Percentiles rank a stretch among this genome's conserved stretches.
Conservation (phyloP, 495 filamentous ascomycete species). For the Annulohypoxylon moriforme region DNA sequence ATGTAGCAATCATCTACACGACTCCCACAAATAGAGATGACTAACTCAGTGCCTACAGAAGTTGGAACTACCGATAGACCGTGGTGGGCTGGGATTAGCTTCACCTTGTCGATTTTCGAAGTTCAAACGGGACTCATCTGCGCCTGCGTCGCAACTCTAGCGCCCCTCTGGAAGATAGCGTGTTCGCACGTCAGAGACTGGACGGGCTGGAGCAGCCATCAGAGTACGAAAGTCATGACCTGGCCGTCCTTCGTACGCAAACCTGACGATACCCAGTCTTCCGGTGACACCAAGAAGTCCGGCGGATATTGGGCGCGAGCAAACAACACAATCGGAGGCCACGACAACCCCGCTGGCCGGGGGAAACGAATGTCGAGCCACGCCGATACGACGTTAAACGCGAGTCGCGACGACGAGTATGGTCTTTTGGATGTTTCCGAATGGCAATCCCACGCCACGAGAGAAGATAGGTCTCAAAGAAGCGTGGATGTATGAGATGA, state of each 20-base stretch:
- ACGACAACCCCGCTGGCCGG: constrained; percentile 17
- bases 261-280: constrained; percentile 14
- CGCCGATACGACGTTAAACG: constrained; percentile 7
- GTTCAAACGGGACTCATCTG: constrained; percentile 56
- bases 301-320: constrained; percentile 9
- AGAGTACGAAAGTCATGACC: constrained; percentile 9
- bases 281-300: constrained; percentile 18
- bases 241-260: constrained; percentile 39
- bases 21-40: neutral
- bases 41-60: constrained; percentile 22
- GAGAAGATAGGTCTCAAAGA: constrained; percentile 17
- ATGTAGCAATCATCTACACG: constrained; percentile 9
- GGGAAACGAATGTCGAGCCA: neutral
- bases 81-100: constrained; percentile 45
- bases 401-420: constrained; percentile 26
- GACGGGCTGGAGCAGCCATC: constrained; percentile 24
- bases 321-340: neutral
- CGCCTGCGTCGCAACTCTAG: constrained; percentile 46
- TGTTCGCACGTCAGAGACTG: constrained; percentile 27
- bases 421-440: constrained; percentile 21
- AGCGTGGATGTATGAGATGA: constrained; percentile 22
- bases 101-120: constrained; percentile 50
- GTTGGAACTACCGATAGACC: constrained; percentile 36
- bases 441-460: neutral
- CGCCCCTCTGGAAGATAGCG: constrained; percentile 41